These are phyloP conservation scores for Cucurbita argyrosperma DNA, from an alignment of 306 rosid species.

Conservation along the genomic window DNA sequence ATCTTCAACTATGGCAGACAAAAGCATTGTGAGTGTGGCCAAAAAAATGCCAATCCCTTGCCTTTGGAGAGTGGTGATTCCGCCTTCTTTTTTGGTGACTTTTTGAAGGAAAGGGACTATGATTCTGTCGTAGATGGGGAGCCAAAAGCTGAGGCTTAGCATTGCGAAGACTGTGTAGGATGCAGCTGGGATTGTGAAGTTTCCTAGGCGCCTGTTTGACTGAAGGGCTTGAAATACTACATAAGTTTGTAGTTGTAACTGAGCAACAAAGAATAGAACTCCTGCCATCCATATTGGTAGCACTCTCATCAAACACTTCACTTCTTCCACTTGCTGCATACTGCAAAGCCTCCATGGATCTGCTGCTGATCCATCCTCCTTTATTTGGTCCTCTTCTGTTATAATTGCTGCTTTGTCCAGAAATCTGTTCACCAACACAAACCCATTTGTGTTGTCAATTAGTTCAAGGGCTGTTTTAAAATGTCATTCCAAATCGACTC, in stretches of 20 bases:
- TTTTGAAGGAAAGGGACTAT: constrained; percentile 40
- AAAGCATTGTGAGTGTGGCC: constrained; percentile 24
- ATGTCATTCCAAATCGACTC: background rate
- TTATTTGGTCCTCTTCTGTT: constrained; percentile 30
- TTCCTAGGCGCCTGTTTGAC: constrained; percentile 41
- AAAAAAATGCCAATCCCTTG: constrained; percentile 58
- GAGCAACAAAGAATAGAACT: constrained; percentile 17
- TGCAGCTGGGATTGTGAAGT: constrained; percentile 59
- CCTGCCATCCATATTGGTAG: constrained; percentile 57
- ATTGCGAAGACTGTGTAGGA: constrained; percentile 42
- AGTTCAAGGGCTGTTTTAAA: background rate
- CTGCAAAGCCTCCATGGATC: constrained; percentile 76
- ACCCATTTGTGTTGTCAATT: background rate
- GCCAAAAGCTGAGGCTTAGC: constrained; percentile 47
- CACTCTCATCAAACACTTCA: constrained; percentile 54
- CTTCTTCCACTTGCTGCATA: constrained; percentile 82
- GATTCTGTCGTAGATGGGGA: constrained; percentile 54
- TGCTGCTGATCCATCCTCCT: constrained; percentile 51
- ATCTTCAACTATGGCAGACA: constrained; percentile 44
- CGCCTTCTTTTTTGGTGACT: constrained; percentile 44
- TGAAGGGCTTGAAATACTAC: constrained; percentile 79
- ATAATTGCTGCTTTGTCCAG: constrained; percentile 73
- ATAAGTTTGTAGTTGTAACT: constrained; percentile 42
- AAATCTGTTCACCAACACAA: constrained; percentile 14
- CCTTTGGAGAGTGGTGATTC: constrained; percentile 68